phyloP scores from a whole-genome alignment of 108 stramenopile species.

The Fragilaria radians region DNA sequence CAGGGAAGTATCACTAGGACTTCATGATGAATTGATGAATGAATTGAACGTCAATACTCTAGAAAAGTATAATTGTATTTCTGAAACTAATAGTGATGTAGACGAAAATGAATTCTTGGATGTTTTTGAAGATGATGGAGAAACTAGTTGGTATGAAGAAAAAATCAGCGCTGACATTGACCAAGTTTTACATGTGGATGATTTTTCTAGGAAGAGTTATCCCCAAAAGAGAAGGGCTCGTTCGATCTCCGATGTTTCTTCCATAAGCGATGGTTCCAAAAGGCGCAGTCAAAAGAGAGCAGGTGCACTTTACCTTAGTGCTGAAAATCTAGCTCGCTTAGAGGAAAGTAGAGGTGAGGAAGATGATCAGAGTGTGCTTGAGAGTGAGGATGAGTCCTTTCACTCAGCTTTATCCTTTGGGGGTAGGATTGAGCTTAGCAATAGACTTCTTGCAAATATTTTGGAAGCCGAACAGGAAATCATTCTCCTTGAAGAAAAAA shows the following conservation, averaged over 20 bases:
- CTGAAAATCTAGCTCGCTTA: slow-evolving; percentile 55
- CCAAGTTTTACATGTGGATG: slow-evolving; percentile 26
- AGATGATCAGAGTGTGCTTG: slow-evolving; percentile 22
- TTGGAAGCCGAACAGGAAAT: slow-evolving; percentile 16
- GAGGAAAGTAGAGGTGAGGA: slow-evolving; percentile 36
- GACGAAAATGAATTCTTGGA: slow-evolving; percentile 61
- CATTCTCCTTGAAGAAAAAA: not conserved
- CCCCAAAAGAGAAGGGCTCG: slow-evolving; percentile 16
- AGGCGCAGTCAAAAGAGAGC: slow-evolving; percentile 8
- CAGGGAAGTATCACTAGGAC: not conserved
- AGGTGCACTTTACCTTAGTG: slow-evolving; percentile 35
- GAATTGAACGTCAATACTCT: not conserved
- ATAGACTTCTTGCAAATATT: slow-evolving; percentile 30
- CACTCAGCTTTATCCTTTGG: slow-evolving; percentile 48
- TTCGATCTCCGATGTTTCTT: slow-evolving; percentile 52
- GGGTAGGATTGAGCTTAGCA: slow-evolving; percentile 18
- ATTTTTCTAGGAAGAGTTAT: slow-evolving; percentile 6
- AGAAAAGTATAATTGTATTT: not conserved
- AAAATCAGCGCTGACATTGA: slow-evolving; percentile 41
- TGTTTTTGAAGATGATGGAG: slow-evolving; percentile 33
- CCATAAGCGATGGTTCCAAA: slow-evolving; percentile 27
- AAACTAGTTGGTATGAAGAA: slow-evolving; percentile 41
- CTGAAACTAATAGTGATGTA: slow-evolving; percentile 12
- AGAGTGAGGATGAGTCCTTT: slow-evolving; percentile 49
- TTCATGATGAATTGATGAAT: not conserved